phyloP scores from a whole-genome alignment of 768 basidiomycete genomes.

The Russula virescens region DNA sequence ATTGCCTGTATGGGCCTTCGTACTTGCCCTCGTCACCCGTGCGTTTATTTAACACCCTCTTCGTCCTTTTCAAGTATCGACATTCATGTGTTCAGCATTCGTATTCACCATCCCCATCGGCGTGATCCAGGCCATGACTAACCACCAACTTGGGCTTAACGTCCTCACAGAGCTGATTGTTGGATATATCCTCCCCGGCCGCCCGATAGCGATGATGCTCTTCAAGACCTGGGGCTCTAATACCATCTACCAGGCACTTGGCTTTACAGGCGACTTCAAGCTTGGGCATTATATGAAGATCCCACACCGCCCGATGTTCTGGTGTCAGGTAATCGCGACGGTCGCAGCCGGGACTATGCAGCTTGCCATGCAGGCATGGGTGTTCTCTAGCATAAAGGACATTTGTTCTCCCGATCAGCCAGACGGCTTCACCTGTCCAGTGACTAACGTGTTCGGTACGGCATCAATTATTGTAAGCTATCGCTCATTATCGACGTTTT shows the following conservation, averaged over 20 bases:
- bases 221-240: constrained; percentile 83
- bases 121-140: constrained; percentile 70
- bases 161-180: constrained; percentile 80
- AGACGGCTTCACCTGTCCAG: constrained; percentile 66
- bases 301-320: constrained; percentile 70
- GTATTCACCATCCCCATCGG: constrained; percentile 48
- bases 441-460: constrained; percentile 68
- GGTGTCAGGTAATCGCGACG: constrained; percentile 59
- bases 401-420: constrained; percentile 51
- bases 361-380: constrained; percentile 72
- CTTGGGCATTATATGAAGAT: constrained; percentile 70
- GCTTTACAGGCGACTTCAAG: constrained; percentile 72
- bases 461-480: constrained; percentile 64
- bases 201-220: constrained; percentile 77
- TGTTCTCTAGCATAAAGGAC: constrained; percentile 63
- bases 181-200: constrained; percentile 73
- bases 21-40: constrained; percentile 62
- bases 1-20: constrained; percentile 70
- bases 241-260: constrained; percentile 60
- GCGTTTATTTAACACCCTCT: constrained; percentile 16
- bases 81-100: constrained; percentile 27
- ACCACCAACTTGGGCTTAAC: constrained; percentile 68
- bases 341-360: constrained; percentile 66
- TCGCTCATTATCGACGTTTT: background rate
- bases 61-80: background rate